Conservation (phyloP, 306 rosid genomes). For the Ormosia emarginata region DNA sequence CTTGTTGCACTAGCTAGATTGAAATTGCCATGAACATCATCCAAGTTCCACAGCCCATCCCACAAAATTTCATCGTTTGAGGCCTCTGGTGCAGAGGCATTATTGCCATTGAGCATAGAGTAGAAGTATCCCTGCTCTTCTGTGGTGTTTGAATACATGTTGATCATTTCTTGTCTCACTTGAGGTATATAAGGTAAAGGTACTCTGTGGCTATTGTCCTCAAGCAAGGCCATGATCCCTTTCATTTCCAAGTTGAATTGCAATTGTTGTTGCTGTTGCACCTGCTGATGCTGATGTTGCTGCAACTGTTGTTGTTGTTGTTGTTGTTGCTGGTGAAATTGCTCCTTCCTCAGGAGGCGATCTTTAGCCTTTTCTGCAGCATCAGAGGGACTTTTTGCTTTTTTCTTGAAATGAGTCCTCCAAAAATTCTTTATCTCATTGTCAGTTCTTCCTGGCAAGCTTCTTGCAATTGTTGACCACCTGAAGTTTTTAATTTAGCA, state of each 20-base stretch:
- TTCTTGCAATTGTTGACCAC: conserved; percentile 96
- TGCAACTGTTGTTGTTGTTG: conserved; percentile 45
- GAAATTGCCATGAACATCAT: conserved; percentile 55
- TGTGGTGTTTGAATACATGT: conserved; percentile 35
- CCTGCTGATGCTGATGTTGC: conserved; percentile 11
- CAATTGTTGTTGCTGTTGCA: conserved; percentile 23
- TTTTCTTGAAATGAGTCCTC: conserved; percentile 93
- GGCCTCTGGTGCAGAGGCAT: conserved; percentile 34
- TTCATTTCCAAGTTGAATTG: conserved; percentile 56
- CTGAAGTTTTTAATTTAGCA: conserved; percentile 24
- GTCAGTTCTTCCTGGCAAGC: conserved; percentile 94
- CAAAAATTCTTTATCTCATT: conserved; percentile 92
- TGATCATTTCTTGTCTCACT: conserved; percentile 40
- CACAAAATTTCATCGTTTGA: conserved; percentile 45
- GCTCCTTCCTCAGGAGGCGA: conserved; percentile 58
- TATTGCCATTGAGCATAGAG: conserved; percentile 42
- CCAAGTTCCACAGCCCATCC: conserved; percentile 82
- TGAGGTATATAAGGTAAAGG: conserved; percentile 36
- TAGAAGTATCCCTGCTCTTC: conserved; percentile 43
- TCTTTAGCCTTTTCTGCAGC: conserved; percentile 51
- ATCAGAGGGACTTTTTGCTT: conserved; percentile 46
- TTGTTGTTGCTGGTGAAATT: conserved; percentile 58
- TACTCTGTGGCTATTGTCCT: conserved; percentile 41
- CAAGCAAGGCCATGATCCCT: conserved; percentile 56
- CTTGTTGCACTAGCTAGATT: conserved; percentile 38